Conservation (phyloP, 2,329 filamentous ascomycete species). For the Aspergillus fischeri region DNA sequence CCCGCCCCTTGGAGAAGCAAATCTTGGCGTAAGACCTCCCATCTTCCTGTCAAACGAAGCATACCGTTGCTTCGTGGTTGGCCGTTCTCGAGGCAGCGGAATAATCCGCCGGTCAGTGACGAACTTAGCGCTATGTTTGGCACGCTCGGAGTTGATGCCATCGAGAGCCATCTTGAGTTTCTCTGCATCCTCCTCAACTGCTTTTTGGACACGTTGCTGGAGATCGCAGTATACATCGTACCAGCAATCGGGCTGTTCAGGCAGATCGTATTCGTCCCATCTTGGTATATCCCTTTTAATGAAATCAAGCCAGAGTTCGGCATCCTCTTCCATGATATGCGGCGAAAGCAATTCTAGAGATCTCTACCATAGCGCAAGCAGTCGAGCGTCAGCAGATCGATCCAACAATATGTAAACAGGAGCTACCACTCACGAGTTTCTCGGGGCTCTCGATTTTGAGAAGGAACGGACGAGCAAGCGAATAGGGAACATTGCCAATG, state of each 20-base stretch:
- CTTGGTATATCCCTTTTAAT: constrained; percentile 73
- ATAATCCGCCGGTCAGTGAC: constrained; percentile 41
- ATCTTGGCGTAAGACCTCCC: constrained; percentile 26
- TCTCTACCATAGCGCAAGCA: constrained; percentile 28
- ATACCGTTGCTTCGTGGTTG: constrained; percentile 28
- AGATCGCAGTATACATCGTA: constrained; percentile 72
- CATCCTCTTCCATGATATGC: constrained; percentile 66
- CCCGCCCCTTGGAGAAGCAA: constrained; percentile 9
- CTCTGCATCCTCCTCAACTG: constrained; percentile 56
- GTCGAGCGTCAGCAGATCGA: not conserved
- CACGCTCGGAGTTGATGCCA: constrained; percentile 55
- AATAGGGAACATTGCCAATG: constrained; percentile 68
- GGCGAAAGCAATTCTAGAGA: constrained; percentile 71
- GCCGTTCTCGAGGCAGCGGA: constrained; percentile 27
- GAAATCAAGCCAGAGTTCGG: constrained; percentile 72
- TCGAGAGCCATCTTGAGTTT: constrained; percentile 56
- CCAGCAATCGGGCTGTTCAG: constrained; percentile 67
- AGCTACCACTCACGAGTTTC: constrained; percentile 58
- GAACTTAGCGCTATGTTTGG: constrained; percentile 55
- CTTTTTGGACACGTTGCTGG: constrained; percentile 54
- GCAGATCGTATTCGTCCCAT: constrained; percentile 62
- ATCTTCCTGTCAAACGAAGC: constrained; percentile 30
- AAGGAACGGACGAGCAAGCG: constrained; percentile 64
- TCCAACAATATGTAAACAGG: not conserved
- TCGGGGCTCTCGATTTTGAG: constrained; percentile 65